Conservation (phyloP, 148 eudicot species). For the Agrostemma githago region DNA sequence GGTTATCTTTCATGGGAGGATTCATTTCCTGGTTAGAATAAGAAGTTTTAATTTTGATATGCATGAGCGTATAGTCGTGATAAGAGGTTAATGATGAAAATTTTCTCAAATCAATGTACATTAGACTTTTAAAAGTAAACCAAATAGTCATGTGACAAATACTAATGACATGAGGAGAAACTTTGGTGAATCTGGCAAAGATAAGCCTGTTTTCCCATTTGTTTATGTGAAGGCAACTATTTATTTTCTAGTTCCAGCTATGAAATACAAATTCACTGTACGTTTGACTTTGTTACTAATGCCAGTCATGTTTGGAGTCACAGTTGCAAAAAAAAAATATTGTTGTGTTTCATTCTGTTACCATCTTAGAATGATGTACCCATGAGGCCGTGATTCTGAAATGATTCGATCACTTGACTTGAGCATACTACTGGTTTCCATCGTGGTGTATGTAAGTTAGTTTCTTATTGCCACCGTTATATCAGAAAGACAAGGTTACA, state of each 20-base stretch:
- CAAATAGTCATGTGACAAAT: not conserved
- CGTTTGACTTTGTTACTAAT: not conserved
- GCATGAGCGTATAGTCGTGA: not conserved
- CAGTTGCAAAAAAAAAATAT: not conserved
- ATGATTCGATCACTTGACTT: not conserved
- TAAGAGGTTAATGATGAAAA: slow-evolving; percentile 8
- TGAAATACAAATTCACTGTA: not conserved
- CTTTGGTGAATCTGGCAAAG: not conserved
- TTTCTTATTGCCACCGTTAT: not conserved
- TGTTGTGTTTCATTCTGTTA: not conserved
- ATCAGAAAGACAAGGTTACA: not conserved
- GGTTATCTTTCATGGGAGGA: not conserved
- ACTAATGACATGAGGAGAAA: not conserved
- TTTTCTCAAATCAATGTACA: not conserved
- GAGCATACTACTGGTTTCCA: not conserved
- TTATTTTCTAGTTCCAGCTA: not conserved
- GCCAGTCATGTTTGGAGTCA: not conserved
- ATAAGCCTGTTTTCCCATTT: no score
- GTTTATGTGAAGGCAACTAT: not conserved
- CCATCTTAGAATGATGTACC: not conserved
- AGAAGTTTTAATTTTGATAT: not conserved
- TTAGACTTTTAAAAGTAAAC: not conserved
- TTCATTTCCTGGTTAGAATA: not conserved
- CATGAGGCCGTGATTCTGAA: not conserved
- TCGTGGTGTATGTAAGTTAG: not conserved